Evolutionary conservation across 2,329 filamentous ascomycete species (phyloP).

Genomic region (Colletotrichum viniferum): DNA sequence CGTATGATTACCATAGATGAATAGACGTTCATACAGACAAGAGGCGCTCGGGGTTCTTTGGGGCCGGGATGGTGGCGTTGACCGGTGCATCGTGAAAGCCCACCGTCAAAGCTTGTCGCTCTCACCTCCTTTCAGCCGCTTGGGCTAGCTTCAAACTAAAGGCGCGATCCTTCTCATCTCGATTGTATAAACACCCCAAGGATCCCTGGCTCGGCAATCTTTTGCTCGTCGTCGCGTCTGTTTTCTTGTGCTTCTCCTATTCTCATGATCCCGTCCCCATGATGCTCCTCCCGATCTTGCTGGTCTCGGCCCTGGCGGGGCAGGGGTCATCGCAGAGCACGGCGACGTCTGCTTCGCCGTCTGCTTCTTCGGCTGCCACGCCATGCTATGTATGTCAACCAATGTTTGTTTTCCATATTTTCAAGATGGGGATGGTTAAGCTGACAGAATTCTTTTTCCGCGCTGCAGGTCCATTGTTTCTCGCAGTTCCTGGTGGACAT

Average conservation of each 20-base stretch:
- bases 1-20: neutral
- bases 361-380: neutral
- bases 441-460: neutral
- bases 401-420: neutral
- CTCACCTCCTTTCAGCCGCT: neutral
- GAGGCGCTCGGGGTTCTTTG: neutral
- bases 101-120: neutral
- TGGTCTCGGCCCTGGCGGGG: neutral
- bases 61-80: neutral
- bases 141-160: neutral
- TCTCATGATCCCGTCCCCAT: neutral
- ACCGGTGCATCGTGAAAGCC: neutral
- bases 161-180: neutral
- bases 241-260: neutral
- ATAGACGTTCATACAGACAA: neutral
- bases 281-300: neutral
- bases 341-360: neutral
- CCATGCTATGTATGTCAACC: neutral
- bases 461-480: neutral
- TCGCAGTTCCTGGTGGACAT: neutral
- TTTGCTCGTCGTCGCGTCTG: neutral
- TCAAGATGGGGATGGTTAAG: neutral
- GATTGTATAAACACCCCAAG: neutral
- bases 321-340: neutral
- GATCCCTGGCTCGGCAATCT: neutral